A percentile compares a stretch with the other conserved stretches of the same genome.
phyloP scores from a whole-genome alignment of 2,329 filamentous ascomycete species.

The Sporothrix sp. region DNA sequence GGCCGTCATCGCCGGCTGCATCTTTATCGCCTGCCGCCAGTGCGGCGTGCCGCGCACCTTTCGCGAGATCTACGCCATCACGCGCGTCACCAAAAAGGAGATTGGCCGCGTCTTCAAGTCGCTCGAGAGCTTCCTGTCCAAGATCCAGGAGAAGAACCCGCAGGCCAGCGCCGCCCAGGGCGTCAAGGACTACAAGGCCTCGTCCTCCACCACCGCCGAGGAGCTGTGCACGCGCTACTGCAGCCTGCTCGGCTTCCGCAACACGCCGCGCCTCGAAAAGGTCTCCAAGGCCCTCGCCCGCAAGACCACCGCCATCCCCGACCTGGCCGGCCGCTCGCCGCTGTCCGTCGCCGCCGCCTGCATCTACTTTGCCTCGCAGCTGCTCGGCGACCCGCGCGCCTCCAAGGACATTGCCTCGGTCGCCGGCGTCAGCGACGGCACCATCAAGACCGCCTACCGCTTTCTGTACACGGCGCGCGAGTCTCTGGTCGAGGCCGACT shows the following conservation, averaged over 20 bases:
- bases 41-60: slow-evolving; percentile 81
- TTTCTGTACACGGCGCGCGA: slow-evolving; percentile 68
- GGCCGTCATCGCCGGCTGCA: slow-evolving; percentile 87
- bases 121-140: slow-evolving; percentile 77
- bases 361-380: slow-evolving; percentile 89
- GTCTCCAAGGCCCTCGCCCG: slow-evolving; percentile 71
- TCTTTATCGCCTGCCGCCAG: slow-evolving; percentile 95
- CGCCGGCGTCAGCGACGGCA: slow-evolving; percentile 89
- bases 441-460: slow-evolving; percentile 92
- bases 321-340: slow-evolving; percentile 84
- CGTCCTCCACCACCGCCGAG: slow-evolving; percentile 66
- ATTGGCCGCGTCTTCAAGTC: slow-evolving; percentile 93
- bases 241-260: slow-evolving; percentile 66
- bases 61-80: slow-evolving; percentile 86
- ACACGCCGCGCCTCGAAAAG: slow-evolving; percentile 63
- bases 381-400: slow-evolving; percentile 67
- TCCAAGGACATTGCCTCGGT: slow-evolving; percentile 81
- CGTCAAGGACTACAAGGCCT: slow-evolving; percentile 62
- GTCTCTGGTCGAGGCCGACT: slow-evolving; percentile 36
- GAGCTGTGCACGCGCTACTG: slow-evolving; percentile 87
- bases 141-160: slow-evolving; percentile 53
- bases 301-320: slow-evolving; percentile 65
- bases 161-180: slow-evolving; percentile 34
- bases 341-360: slow-evolving; percentile 89
- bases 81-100: slow-evolving; percentile 92